Conservation (phyloP, 1,284 basidiomycete genomes). For the Cerioporus squamosus region DNA sequence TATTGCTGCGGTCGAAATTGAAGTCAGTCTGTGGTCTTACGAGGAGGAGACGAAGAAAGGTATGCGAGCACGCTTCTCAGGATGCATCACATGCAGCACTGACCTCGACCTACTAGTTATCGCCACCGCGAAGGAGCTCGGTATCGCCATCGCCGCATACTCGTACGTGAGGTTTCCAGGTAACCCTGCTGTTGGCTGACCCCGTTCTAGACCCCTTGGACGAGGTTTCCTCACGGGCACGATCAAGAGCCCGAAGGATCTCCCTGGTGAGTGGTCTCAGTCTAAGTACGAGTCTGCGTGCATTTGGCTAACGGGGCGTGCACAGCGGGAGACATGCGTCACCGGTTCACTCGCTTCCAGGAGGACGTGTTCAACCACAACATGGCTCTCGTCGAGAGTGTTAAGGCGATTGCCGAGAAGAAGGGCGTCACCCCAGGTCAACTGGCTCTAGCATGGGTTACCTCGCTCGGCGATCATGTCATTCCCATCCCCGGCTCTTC, state of each 20-base stretch:
- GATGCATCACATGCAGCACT: no score
- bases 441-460: slow-evolving; percentile 66
- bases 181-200: neutral
- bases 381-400: slow-evolving; percentile 52
- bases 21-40: slow-evolving; percentile 55
- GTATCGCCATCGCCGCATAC: slow-evolving; percentile 58
- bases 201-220: slow-evolving; percentile 48
- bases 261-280: slow-evolving; percentile 33
- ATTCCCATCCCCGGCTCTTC: slow-evolving; percentile 62
- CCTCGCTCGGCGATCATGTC: slow-evolving; percentile 47
- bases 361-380: slow-evolving; percentile 39
- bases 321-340: slow-evolving; percentile 41
- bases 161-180: slow-evolving; percentile 34
- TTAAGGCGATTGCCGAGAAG: slow-evolving; percentile 49
- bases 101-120: slow-evolving; percentile 34
- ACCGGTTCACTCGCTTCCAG: slow-evolving; percentile 38
- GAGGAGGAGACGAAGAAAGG: slow-evolving; percentile 51
- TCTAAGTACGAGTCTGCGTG: no score
- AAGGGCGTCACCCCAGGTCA: slow-evolving; percentile 60
- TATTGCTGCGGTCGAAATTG: slow-evolving; percentile 54
- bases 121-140: slow-evolving; percentile 44
- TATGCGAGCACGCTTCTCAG: slow-evolving; percentile 15
- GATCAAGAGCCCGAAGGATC: slow-evolving; percentile 51
- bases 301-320: neutral
- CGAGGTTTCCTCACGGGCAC: slow-evolving; percentile 59